Evolutionary conservation across 805 yeast species (phyloP).

Genomic region (Metschnikowia cerradonensis): DNA sequence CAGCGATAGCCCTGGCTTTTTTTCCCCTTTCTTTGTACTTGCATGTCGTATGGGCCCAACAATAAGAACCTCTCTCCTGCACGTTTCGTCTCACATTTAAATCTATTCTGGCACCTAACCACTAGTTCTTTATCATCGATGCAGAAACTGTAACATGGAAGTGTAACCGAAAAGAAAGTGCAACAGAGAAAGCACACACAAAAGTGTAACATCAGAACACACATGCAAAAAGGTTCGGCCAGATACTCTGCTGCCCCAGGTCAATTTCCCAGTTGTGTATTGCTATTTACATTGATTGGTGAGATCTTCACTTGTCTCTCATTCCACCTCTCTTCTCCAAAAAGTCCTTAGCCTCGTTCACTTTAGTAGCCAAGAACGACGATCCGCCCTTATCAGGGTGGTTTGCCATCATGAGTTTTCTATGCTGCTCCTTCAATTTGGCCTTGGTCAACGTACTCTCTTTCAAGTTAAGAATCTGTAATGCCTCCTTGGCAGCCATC

Average conservation of each 20-base stretch:
- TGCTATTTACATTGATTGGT: constrained; percentile 2
- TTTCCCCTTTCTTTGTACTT: neutral
- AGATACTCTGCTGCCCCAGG: neutral
- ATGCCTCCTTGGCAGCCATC: constrained; percentile 85
- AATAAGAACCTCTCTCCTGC: neutral
- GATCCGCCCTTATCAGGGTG: constrained; percentile 97
- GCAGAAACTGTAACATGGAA: neutral
- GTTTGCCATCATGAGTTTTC: constrained; percentile 79
- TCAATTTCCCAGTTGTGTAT: neutral
- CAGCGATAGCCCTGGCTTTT: too few species aligned
- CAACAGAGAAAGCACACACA: too few species aligned
- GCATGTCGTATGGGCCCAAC: neutral
- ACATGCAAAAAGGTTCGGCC: neutral
- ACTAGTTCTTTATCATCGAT: neutral
- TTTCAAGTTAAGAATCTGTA: constrained; percentile 72
- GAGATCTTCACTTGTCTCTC: constrained; percentile 30
- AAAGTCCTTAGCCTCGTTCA: constrained; percentile 87
- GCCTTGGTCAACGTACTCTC: constrained; percentile 61
- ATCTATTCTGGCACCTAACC: too few species aligned
- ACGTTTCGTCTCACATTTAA: neutral
- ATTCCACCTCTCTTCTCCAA: constrained; percentile 64
- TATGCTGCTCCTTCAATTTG: constrained; percentile 72
- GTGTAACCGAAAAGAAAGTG: too few species aligned
- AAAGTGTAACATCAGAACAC: too few species aligned
- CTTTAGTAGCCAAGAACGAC: constrained; percentile 82